Evolutionary conservation across 2,329 filamentous ascomycete species (phyloP).

Genomic region (Exophiala calicioides): DNA sequence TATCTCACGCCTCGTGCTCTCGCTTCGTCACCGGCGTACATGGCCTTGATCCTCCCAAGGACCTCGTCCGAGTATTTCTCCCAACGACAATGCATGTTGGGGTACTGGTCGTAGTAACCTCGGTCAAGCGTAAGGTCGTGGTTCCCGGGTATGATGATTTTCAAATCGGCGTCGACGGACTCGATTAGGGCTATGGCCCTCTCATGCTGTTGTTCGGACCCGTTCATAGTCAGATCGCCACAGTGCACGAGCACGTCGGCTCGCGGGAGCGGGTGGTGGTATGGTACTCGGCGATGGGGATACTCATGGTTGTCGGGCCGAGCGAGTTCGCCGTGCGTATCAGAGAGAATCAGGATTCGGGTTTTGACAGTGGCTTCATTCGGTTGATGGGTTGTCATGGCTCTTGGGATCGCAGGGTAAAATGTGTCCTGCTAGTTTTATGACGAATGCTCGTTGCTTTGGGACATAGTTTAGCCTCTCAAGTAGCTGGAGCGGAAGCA

Average conservation of each 20-base stretch:
- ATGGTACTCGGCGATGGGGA: constrained; percentile 6
- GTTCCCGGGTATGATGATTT: constrained; percentile 64
- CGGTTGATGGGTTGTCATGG: no score
- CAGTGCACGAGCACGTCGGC: constrained; percentile 59
- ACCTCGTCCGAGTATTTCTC: constrained; percentile 31
- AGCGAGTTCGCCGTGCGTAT: constrained; percentile 26
- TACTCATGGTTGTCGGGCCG: background rate
- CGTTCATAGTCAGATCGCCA: constrained; percentile 59
- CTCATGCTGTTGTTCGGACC: constrained; percentile 51
- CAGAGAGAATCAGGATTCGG: constrained; percentile 29
- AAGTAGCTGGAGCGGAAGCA: no score
- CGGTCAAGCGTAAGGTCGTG: constrained; percentile 62
- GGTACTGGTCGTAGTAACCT: constrained; percentile 45
- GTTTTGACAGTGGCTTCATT: no score
- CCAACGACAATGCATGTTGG: constrained; percentile 31
- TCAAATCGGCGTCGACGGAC: constrained; percentile 55
- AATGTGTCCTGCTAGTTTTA: no score
- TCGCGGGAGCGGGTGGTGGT: constrained; percentile 48
- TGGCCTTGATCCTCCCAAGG: constrained; percentile 40
- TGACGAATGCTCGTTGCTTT: no score
- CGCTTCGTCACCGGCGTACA: constrained; percentile 52
- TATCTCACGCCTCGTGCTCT: constrained; percentile 51
- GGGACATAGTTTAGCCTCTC: no score
- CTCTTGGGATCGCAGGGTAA: no score
- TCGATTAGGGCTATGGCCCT: constrained; percentile 50